phyloP scores from a whole-genome alignment of 148 eudicot species.

The Dianthus caryophyllus region DNA sequence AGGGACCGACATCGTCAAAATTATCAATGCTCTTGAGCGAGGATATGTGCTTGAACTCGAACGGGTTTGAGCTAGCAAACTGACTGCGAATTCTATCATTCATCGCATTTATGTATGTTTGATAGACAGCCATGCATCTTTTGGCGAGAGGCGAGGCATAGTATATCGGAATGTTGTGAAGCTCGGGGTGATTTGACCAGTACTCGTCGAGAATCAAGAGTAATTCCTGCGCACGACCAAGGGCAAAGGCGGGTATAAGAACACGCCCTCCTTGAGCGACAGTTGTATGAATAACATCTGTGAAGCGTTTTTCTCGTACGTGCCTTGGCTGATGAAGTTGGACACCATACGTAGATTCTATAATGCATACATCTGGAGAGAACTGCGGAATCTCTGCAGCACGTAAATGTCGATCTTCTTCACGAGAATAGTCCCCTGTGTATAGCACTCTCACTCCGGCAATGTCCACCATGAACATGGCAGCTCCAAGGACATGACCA shows the following conservation, averaged over 20 bases:
- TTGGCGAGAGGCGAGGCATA: conserved; percentile 96
- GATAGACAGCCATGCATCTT: conserved; percentile 90
- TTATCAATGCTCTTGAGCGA: conserved; percentile 70
- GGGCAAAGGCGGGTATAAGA: conserved; percentile 88
- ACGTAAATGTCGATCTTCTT: conserved; percentile 94
- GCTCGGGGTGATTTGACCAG: conserved; percentile 92
- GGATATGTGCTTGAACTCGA: conserved; percentile 82
- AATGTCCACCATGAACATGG: conserved; percentile 99
- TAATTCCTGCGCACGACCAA: conserved; percentile 93
- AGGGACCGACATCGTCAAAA: conserved; percentile 78
- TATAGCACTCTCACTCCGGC: conserved; percentile 91
- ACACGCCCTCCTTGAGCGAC: conserved; percentile 90
- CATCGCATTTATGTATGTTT: conserved; percentile 90
- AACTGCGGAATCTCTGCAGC: conserved; percentile 87
- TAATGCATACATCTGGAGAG: conserved; percentile 88
- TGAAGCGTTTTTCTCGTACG: conserved; percentile 77
- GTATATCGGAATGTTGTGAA: conserved; percentile 77
- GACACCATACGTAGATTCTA: conserved; percentile 91
- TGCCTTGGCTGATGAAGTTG: conserved; percentile 84
- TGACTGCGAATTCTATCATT: conserved; percentile 85
- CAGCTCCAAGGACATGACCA: conserved; percentile 98
- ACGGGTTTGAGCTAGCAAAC: conserved; percentile 80
- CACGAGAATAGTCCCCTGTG: conserved; percentile 96
- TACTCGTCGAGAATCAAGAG: conserved; percentile 87
- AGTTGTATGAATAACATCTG: conserved; percentile 79